phyloP scores from a whole-genome alignment of 2,329 filamentous ascomycete species.

The Fusarium sp. region DNA sequence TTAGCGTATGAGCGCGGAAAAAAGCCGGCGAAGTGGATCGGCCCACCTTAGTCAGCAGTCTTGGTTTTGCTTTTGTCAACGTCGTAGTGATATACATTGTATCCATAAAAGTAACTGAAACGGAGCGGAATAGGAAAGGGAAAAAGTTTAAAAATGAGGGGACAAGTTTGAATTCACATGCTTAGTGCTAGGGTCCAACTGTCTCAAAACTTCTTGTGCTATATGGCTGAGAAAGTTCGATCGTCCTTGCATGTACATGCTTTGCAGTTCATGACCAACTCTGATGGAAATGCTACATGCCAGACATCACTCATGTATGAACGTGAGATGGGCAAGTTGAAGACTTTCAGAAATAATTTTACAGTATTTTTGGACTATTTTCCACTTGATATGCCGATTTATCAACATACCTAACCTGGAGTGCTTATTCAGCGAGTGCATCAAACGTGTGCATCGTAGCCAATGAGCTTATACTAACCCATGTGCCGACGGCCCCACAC shows the following conservation, averaged over 20 bases:
- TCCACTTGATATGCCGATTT: neutral
- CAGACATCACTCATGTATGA: neutral
- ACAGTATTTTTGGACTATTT: too few relatives aligned
- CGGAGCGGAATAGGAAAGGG: neutral
- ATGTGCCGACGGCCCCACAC: conserved; percentile 4
- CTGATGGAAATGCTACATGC: neutral
- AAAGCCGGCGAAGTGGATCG: neutral
- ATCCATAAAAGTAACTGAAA: too few relatives aligned
- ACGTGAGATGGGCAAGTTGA: too few relatives aligned
- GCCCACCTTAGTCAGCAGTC: neutral
- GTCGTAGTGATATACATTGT: neutral
- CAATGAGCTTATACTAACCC: conserved; percentile 3
- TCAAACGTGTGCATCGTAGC: neutral
- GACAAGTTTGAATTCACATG: neutral
- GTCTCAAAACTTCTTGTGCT: neutral
- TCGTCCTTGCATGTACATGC: neutral
- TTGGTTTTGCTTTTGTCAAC: neutral
- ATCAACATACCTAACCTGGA: neutral
- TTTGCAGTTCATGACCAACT: neutral
- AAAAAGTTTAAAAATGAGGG: neutral
- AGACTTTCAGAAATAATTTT: too few relatives aligned
- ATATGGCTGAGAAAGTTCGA: neutral
- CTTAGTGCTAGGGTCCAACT: neutral
- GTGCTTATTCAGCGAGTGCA: neutral
- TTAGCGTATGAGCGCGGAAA: neutral